phyloP scores from a whole-genome alignment of 2,329 filamentous ascomycete genomes.

The Aspergillus sojae region DNA sequence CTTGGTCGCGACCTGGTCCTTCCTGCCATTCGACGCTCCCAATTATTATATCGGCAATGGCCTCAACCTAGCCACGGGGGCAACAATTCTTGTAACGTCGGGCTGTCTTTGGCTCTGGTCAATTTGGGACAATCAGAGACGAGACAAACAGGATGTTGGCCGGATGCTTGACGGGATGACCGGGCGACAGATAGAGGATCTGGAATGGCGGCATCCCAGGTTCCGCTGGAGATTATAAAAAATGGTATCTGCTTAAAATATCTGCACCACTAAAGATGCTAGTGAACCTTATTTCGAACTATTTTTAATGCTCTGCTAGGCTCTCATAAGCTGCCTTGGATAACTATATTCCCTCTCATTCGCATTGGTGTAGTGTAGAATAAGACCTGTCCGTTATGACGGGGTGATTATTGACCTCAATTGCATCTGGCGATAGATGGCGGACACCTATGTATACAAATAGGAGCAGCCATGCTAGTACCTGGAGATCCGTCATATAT shows the following conservation, averaged over 20 bases:
- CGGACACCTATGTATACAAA: neutral
- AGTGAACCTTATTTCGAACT: too few species aligned
- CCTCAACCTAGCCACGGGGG: conserved; percentile 66
- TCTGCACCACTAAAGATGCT: neutral
- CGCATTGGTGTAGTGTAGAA: neutral
- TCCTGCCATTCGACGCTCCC: conserved; percentile 64
- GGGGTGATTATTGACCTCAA: neutral
- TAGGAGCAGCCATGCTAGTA: neutral
- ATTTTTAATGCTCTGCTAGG: too few species aligned
- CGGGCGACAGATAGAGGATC: conserved; percentile 57
- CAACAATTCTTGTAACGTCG: conserved; percentile 57
- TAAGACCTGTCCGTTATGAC: neutral
- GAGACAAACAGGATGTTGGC: conserved; percentile 58
- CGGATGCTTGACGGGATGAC: conserved; percentile 58
- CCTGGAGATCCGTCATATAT: neutral
- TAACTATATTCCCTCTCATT: neutral
- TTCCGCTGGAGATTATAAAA: conserved; percentile 44
- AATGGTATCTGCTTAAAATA: neutral
- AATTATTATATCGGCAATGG: conserved; percentile 73
- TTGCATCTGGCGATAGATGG: neutral
- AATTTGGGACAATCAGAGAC: conserved; percentile 62
- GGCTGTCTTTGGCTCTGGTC: conserved; percentile 62
- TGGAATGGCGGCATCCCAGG: conserved; percentile 68
- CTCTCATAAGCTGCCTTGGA: neutral
- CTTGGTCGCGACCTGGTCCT: conserved; percentile 67